Evolutionary conservation across 371 early-diverging fungal species (phyloP).

Genomic region (Lichtheimia ramosa): DNA sequence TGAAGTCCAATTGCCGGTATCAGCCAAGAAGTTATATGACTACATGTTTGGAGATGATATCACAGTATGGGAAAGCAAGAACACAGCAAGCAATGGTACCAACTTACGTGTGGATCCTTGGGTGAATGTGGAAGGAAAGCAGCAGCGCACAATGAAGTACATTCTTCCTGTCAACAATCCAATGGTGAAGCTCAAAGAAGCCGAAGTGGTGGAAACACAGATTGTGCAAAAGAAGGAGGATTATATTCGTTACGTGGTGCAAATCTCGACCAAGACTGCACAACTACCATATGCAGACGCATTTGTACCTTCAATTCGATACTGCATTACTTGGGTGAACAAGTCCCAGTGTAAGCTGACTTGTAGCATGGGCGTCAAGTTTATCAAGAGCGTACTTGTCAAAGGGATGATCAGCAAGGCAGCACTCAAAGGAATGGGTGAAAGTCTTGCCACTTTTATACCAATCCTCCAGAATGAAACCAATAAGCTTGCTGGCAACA

Average conservation of each 20-base stretch:
- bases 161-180: slow-evolving; percentile 51
- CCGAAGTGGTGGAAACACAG: slow-evolving; percentile 60
- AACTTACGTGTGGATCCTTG: slow-evolving; percentile 9
- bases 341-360: slow-evolving; percentile 45
- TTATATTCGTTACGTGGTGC: slow-evolving; percentile 43
- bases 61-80: slow-evolving; percentile 49
- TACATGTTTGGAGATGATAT: slow-evolving; percentile 51
- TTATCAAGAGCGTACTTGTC: slow-evolving; percentile 55
- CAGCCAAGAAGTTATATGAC: slow-evolving; percentile 64
- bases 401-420: slow-evolving; percentile 50
- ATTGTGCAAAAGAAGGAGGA: slow-evolving; percentile 51
- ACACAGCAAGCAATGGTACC: slow-evolving; percentile 40
- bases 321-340: slow-evolving; percentile 55
- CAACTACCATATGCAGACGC: slow-evolving; percentile 63
- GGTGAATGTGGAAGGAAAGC: slow-evolving; percentile 17
- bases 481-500: neutral
- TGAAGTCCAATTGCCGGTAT: slow-evolving; percentile 53
- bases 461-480: slow-evolving; percentile 31
- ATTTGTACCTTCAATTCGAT: slow-evolving; percentile 55
- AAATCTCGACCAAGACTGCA: slow-evolving; percentile 47
- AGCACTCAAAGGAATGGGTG: slow-evolving; percentile 44
- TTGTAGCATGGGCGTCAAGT: slow-evolving; percentile 55
- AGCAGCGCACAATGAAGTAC: slow-evolving; percentile 36
- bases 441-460: slow-evolving; percentile 29
- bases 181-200: slow-evolving; percentile 55